Conservation (phyloP, 257 asterid genomes). For the Nicotiana sylvestris region DNA sequence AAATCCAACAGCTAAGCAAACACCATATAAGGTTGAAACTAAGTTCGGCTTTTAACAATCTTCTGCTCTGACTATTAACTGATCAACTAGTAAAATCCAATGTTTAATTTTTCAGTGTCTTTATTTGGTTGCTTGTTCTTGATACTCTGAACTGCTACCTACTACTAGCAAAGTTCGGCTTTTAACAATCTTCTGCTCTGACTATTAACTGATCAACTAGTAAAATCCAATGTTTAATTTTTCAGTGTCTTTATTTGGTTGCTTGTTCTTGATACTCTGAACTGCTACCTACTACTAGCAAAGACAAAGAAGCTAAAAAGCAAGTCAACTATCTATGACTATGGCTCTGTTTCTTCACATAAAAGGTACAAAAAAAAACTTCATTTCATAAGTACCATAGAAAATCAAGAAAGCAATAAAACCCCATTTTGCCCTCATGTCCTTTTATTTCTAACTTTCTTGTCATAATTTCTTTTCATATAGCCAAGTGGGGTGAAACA, state of each 20-base stretch:
- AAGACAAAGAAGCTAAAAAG: constrained; percentile 11
- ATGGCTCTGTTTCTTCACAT: neutral
- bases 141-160: neutral
- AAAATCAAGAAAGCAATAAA: constrained; percentile 11
- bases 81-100: neutral
- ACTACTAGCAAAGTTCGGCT: neutral
- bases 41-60: neutral
- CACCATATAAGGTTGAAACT: neutral
- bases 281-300: neutral
- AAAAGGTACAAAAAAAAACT: constrained; percentile 20
- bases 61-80: neutral
- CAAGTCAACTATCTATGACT: constrained; percentile 38
- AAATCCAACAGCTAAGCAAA: neutral
- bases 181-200: neutral
- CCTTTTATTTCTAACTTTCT: neutral
- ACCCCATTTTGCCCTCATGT: neutral
- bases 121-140: neutral
- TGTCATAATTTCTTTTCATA: neutral
- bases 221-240: neutral
- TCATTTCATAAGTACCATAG: constrained; percentile 8
- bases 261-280: neutral
- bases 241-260: neutral
- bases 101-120: neutral
- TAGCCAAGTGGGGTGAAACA: neutral
- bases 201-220: neutral